Base-by-base conservation (phyloP, 2,329 filamentous ascomycete genomes). In the Fusarium sarcochroum region DNA sequence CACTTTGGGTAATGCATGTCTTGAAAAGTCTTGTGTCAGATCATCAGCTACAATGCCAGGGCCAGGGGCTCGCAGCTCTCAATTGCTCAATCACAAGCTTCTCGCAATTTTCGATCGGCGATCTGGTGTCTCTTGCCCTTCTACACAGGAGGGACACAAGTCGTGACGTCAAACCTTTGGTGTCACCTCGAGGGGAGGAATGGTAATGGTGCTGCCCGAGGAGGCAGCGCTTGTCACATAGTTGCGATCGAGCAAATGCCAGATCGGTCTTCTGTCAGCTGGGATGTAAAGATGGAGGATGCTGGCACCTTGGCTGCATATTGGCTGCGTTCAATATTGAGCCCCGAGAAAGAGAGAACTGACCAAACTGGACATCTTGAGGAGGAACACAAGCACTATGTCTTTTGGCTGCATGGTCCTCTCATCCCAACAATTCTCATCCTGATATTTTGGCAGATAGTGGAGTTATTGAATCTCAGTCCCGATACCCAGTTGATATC, bases 1-100 rank as follows among this genome's bases (percentile, higher is more conserved):
- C 40, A 58, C 50, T 61, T 61, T 54, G 27, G 34, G 18, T 34
- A 14, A 48, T 41, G 45, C 48, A 52, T 70, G 67, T 70, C 67
- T 70, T 55, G 50, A 54, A 54, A 48, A 9, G 59, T 47, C 48
- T 49, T 40, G 42, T 53, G 50, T 41, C 56, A 69, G 47, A 41
- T 56, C 47, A 49, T 38, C 48, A 48, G 45, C 51, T 46, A 51
- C 41, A 41, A 46, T 54, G 46, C 42, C 58, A 58, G 58, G 58
- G 40, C 52, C 34, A 57, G 48, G 61, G 56, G 46, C 60, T 63
- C 42, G 51, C 46, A 45, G 56, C 48, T 41, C 25, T 51, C 40
- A 45, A 25, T 30, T 25, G 32, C 49, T 60, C 53, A 59, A 56
- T 53, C 37, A 54, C 44, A 51, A 40, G 30, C 46, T 56, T 67